Evolutionary conservation across 495 filamentous ascomycete genomes (phyloP), one percentile per base, ranked within the genome.

Genomic region (Parathielavia appendiculata): DNA sequence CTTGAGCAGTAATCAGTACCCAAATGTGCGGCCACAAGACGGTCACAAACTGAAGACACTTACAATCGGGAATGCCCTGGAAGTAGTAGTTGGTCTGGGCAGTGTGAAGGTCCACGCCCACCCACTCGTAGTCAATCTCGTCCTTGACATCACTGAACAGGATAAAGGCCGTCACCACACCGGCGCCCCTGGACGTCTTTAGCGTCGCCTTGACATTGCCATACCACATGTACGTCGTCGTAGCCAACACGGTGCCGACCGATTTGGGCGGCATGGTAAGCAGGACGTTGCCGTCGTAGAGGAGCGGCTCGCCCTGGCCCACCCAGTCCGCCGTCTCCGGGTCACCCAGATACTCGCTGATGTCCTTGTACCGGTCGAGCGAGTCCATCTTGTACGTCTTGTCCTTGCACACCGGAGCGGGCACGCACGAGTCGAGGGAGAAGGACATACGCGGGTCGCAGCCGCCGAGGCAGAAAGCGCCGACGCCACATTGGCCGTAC

Each of bases 11-110:
- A 1, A 30, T 67, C 51, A 58, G 63, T 51, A 56, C 10, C 35
- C 19, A 8, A 32, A 44, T 23, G 36, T 12, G 12, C 40, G 9
- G 49, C 17, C 40, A 17, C 0, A 39, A 6, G 35, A 38, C 34
- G 0, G n/a, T 4, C 23, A 10, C 32, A 26, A 5, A 49, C 26
- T 30, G 26, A 23, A 14, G 36, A n/a, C 14, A 80, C 91, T 76
- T 77, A 96, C 92, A 98, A 68, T 95, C 76, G 8, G 90, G 83
- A 63, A 97, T 86, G 61, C 95, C 93, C 73, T 97, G 93, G 76
- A 86, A 96, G 76, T 97, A 98, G 79, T 81, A 98, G 77, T 98
- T 98, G 66, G 90, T 91, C 78, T 98, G 91, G 19, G 86, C 88
- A 51, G 79, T 79, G 19, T 77, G 66, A 67, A 96, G 72, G 63